Conservation (phyloP, 73 alveolate species). For the Paramecium octaurelia region DNA sequence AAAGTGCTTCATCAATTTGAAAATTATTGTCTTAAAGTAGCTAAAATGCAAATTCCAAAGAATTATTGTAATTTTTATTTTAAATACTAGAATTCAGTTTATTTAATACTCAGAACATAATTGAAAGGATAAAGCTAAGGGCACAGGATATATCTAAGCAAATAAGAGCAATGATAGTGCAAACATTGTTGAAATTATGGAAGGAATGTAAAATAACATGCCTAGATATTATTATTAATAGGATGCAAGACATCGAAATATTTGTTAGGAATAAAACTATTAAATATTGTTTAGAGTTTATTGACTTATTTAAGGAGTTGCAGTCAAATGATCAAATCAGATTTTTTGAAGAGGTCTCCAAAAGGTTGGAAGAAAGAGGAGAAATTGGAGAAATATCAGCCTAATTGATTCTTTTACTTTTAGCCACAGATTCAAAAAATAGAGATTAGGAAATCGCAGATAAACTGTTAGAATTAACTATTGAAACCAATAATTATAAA, state of each 20-base stretch:
- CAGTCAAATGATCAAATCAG: background rate
- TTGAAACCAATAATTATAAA: background rate
- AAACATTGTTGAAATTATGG: background rate
- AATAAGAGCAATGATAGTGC: background rate
- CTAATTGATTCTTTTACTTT: background rate
- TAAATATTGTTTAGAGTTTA: background rate
- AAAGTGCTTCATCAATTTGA: background rate
- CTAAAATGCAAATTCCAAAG: background rate
- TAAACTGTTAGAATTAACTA: background rate
- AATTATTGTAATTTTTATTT: background rate
- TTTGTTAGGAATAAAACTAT: background rate
- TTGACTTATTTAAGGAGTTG: background rate
- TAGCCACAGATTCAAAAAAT: background rate
- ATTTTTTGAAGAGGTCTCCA: conserved; percentile 33
- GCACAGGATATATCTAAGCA: background rate
- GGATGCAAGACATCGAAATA: background rate
- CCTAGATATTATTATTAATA: background rate
- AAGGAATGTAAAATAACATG: background rate
- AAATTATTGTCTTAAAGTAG: background rate
- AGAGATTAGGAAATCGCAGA: conserved; percentile 26
- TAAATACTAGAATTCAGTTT: background rate
- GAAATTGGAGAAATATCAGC: background rate
- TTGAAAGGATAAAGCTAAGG: background rate
- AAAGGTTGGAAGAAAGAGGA: conserved; percentile 25
- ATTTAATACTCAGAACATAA: background rate